Base-by-base conservation (phyloP, 2,329 filamentous ascomycete species). In the Blastomyces parvus region DNA sequence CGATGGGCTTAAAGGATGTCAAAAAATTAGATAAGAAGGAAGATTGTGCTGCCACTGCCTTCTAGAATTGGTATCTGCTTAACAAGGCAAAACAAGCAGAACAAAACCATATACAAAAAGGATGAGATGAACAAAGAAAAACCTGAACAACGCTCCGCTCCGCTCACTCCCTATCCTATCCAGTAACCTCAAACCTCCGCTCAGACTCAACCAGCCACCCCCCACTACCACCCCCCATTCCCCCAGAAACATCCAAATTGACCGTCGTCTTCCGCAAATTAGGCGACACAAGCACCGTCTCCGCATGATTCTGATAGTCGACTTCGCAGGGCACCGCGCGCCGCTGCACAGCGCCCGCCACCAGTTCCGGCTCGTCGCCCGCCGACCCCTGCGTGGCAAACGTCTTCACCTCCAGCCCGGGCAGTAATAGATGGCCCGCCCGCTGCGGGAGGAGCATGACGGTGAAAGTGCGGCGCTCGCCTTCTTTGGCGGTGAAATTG, bases 381-480 rank as follows among this genome's bases (percentile, higher is more conserved):
- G 48, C 25, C 48, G 63, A 63, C 64, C 67, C 72, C 66, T 70
- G 53, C 5, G 76, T 73, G 8, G 86, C 79, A 72, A 86, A 86
- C 2, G 78, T 75, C 55, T 88, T 85, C 44, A 97, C 88, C 60
- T 96, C 91, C 1, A 97, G 81, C 8, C 77, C 82, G 0, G 94
- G 94, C 36, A 91, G 85, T 0, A 91, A 82, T n/a, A 94, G 76
- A 71, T 86, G 86, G 0, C 94, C 93, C 36, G 90, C 82, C 61
- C 88, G 84, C 56, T 96, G 81, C 0, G 94, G 91, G 14, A 97
- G 85, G 11, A 97, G 79, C 61, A 95, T 80, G 8, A 97, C 76
- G 0, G 86, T 83, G 66, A 96, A 86, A 4, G 74, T 76, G 33
- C 70, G 73, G 3, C 71, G 70, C 63, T 84, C 79, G 55, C 77